phyloP scores from a whole-genome alignment of 2,329 filamentous ascomycete genomes.

The Simplicillium aogashimaense region DNA sequence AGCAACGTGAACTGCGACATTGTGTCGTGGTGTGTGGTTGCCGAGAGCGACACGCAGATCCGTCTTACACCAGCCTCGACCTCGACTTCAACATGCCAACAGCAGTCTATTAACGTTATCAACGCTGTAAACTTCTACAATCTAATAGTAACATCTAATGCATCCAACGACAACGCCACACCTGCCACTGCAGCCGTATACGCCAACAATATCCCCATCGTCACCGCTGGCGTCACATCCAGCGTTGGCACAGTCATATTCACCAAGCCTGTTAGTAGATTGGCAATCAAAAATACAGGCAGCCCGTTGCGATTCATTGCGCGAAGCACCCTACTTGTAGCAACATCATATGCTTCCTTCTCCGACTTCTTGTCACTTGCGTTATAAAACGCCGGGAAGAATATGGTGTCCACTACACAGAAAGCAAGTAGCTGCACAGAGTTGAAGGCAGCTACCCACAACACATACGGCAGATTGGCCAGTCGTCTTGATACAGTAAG shows the following conservation, averaged over 20 bases:
- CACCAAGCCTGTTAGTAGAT: conserved; percentile 78
- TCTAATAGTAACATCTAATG: conserved; percentile 60
- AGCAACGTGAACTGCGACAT: no score
- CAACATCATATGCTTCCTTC: conserved; percentile 50
- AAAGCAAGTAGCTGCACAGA: conserved; percentile 71
- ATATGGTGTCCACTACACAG: conserved; percentile 63
- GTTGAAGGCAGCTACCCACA: conserved; percentile 93
- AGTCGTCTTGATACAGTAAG: conserved; percentile 77
- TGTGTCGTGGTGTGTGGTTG: no score
- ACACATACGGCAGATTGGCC: conserved; percentile 85
- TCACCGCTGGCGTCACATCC: conserved; percentile 50
- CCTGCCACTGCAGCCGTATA: conserved; percentile 62
- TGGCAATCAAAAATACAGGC: conserved; percentile 75
- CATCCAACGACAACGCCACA: conserved; percentile 58
- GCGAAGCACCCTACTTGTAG: conserved; percentile 72
- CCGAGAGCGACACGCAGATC: no score
- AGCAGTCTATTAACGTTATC: neutral
- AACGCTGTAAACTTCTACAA: conserved; percentile 29
- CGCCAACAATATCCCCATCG: conserved; percentile 64
- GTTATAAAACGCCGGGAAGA: conserved; percentile 65
- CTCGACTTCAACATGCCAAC: no score
- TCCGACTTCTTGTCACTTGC: conserved; percentile 46
- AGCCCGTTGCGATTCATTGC: conserved; percentile 87
- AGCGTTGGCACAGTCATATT: conserved; percentile 83
- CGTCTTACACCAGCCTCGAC: no score